Percentiles rank a stretch among this genome's conserved stretches.
These are phyloP conservation scores for Chondrus crispus DNA, from an alignment of 23 red algal genomes.

Conservation along the genomic window DNA sequence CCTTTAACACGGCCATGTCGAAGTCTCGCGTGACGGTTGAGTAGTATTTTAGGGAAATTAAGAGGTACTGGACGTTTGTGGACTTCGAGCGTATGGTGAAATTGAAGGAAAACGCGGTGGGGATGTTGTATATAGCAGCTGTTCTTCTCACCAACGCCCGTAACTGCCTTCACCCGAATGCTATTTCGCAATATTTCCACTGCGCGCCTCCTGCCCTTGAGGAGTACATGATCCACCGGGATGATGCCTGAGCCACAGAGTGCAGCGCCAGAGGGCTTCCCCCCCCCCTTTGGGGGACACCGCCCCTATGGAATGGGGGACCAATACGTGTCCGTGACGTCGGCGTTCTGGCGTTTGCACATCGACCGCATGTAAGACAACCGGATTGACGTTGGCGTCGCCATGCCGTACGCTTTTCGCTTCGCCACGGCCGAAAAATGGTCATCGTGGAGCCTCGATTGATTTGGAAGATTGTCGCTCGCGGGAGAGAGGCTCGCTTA, in stretches of 20 bases:
- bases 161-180: neutral
- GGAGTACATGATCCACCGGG: neutral
- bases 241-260: too few relatives aligned
- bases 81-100: neutral
- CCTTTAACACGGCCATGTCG: neutral
- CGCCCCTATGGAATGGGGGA: too few relatives aligned
- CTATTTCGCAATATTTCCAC: neutral
- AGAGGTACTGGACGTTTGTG: neutral
- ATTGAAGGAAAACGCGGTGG: neutral
- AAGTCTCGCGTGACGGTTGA: neutral
- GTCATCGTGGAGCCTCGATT: neutral
- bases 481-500: neutral
- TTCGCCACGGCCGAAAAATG: neutral
- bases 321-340: neutral
- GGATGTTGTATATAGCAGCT: neutral
- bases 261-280: too few relatives aligned
- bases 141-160: neutral
- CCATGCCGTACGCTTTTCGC: neutral
- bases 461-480: neutral
- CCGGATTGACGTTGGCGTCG: constrained; percentile 7
- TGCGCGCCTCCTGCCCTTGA: neutral
- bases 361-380: neutral
- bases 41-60: neutral
- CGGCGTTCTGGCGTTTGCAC: neutral
- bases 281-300: too few relatives aligned